These are phyloP conservation scores for Xerocomellus dryophilus DNA, from an alignment of 768 basidiomycete species.

Conservation along the genomic window DNA sequence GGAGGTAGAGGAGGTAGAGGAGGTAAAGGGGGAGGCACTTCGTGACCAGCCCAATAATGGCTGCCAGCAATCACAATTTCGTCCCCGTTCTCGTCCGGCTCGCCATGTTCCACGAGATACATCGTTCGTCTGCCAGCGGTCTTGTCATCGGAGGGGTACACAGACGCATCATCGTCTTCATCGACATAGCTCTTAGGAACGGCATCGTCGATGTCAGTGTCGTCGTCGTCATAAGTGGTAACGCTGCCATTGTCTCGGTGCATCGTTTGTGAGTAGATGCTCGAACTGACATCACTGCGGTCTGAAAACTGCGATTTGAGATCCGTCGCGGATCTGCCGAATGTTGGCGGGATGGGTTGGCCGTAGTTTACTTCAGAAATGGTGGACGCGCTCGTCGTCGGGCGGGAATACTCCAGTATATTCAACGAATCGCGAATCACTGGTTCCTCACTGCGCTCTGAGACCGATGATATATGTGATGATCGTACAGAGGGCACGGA, in stretches of 20 bases:
- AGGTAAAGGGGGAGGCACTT: conserved; percentile 21
- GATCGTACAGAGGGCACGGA: conserved; percentile 31
- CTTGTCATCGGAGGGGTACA: conserved; percentile 31
- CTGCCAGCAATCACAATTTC: conserved; percentile 18
- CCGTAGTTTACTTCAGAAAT: conserved; percentile 22
- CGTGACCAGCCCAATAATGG: conserved; percentile 19
- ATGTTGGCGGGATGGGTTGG: conserved; percentile 8
- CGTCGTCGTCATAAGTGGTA: conserved; percentile 22
- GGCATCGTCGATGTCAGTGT: conserved; percentile 19
- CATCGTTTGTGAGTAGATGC: conserved; percentile 17
- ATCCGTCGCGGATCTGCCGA: background rate
- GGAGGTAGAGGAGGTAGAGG: conserved; percentile 20
- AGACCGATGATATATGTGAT: conserved; percentile 17
- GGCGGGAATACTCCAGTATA: conserved; percentile 11
- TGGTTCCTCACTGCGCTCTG: conserved; percentile 17
- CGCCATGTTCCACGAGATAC: conserved; percentile 32
- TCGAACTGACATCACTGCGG: conserved; percentile 16
- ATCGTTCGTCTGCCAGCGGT: conserved; percentile 35
- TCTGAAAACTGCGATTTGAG: conserved; percentile 22
- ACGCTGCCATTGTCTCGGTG: conserved; percentile 17
- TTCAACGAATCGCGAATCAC: conserved; percentile 9
- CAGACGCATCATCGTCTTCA: conserved; percentile 30
- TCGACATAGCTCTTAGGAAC: conserved; percentile 12
- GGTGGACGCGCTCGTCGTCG: conserved; percentile 21
- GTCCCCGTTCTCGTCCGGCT: conserved; percentile 21